A percentile compares a stretch with the other conserved stretches of the same genome.
phyloP scores from a whole-genome alignment of 768 basidiomycete genomes.

The Cystofilobasidium ferigula region DNA sequence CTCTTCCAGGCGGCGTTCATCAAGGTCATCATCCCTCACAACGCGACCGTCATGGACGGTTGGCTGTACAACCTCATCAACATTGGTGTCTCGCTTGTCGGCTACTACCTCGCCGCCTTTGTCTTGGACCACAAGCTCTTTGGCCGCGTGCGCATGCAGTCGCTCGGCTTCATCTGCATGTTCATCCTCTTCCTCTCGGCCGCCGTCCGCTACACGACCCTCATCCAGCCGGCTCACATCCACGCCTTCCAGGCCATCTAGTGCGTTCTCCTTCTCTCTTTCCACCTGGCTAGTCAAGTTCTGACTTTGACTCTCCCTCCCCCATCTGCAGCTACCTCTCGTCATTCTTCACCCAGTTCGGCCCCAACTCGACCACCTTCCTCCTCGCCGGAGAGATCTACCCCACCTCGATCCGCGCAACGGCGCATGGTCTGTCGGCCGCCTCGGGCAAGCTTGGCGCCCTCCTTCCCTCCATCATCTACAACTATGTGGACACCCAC shows the following conservation, averaged over 20 bases:
- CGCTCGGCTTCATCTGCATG: constrained; percentile 37
- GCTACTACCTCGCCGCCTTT: constrained; percentile 41
- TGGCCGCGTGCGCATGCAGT: constrained; percentile 39
- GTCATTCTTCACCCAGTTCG: constrained; percentile 40
- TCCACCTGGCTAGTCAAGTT: no score
- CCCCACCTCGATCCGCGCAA: constrained; percentile 41
- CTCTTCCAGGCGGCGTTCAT: constrained; percentile 40
- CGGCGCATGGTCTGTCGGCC: constrained; percentile 41
- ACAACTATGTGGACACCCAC: constrained; percentile 28
- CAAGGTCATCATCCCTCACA: constrained; percentile 39
- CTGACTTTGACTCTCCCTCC: neutral
- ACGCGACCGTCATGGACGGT: constrained; percentile 35
- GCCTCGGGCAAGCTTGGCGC: constrained; percentile 41
- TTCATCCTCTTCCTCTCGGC: constrained; percentile 37
- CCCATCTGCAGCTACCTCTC: constrained; percentile 18
- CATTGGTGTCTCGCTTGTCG: constrained; percentile 37
- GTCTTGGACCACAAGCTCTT: constrained; percentile 42
- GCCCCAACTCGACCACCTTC: constrained; percentile 39
- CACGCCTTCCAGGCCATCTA: constrained; percentile 38
- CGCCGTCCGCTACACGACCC: constrained; percentile 35
- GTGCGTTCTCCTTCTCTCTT: neutral
- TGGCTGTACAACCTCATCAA: constrained; percentile 41
- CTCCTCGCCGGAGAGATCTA: constrained; percentile 42
- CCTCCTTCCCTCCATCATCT: constrained; percentile 39
- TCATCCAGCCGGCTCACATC: constrained; percentile 34